phyloP scores from a whole-genome alignment of 805 yeast species.

The Candida chauliodis region DNA sequence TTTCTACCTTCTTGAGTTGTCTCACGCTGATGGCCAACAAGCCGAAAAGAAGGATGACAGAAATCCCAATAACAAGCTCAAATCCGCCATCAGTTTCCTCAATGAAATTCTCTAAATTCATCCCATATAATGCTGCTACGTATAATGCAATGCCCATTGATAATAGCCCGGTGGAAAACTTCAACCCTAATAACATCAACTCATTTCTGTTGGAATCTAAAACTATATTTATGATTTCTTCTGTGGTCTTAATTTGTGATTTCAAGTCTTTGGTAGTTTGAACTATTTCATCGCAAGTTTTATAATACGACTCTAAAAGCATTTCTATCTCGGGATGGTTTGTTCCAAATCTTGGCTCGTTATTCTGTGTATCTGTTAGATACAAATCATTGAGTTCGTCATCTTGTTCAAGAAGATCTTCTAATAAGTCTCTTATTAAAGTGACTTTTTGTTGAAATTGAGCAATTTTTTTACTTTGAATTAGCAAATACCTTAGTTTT shows the following conservation, averaged over 20 bases:
- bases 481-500: slow-evolving; percentile 70
- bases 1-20: slow-evolving; percentile 63
- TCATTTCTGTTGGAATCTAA: slow-evolving; percentile 93
- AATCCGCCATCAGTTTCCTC: slow-evolving; percentile 81
- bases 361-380: slow-evolving; percentile 57
- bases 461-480: slow-evolving; percentile 80
- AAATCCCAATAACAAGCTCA: slow-evolving; percentile 35
- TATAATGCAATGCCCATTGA: slow-evolving; percentile 80
- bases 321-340: slow-evolving; percentile 89
- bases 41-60: slow-evolving; percentile 39
- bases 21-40: slow-evolving; percentile 54
- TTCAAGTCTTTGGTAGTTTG: slow-evolving; percentile 77
- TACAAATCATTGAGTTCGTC: slow-evolving; percentile 82
- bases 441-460: slow-evolving; percentile 82
- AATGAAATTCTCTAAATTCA: slow-evolving; percentile 90
- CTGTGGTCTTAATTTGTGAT: slow-evolving; percentile 86
- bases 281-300: slow-evolving; percentile 89
- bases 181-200: slow-evolving; percentile 80
- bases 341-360: slow-evolving; percentile 43
- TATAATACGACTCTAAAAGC: slow-evolving; percentile 84
- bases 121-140: slow-evolving; percentile 86
- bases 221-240: slow-evolving; percentile 90
- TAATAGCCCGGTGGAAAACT: slow-evolving; percentile 78
- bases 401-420: slow-evolving; percentile 82
- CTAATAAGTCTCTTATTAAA: slow-evolving; percentile 77